Base-by-base conservation (phyloP, 139 green algal species). In the Coelastrella sp. region DNA sequence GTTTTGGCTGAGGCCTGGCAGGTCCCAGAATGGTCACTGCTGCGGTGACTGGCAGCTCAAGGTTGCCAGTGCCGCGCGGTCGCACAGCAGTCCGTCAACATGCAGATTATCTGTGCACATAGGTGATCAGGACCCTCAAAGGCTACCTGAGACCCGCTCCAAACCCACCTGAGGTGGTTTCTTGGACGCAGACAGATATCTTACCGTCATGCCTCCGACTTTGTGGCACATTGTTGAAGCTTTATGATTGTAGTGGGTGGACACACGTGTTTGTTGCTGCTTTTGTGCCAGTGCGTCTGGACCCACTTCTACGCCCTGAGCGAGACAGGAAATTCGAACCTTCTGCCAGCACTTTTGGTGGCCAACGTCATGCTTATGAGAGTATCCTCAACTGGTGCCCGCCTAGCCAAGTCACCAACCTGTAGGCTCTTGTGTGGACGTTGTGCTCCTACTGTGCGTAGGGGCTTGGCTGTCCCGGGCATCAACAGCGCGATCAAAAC, bases 381-480 rank as follows among this genome's bases (percentile, higher is more conserved):
- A 59, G 80, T 65, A 23, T 86, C 79, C 7, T 71, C 80, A 60
- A 86, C 80, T 11, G 80, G 80, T 86, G 80, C 59, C 58, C 59
- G 23, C 23, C 20, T 86, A 19, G 59, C 59, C 17, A 86, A 54
- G 58, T 71, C 64, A 23, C 80, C 80, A 23, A 57, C 20, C 80
- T 86, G 80, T 65, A 86, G 58, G 58, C 80, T 73, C 19, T 71
- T 86, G n/a, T 86, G 80, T 86, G 80, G 60, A 73, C 80, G 80
- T 59, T 86, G 80, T 71, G 68, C 68, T 76, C 64, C 80, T 86
- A 20, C 80, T 74, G 58, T 86, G 59, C 80, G 80, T 74, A 86
- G 80, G 22, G 8, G n/a, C 10, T 57, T 65, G 17, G 80, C 80
- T 59, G 59, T 47, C 4, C 23, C 80, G 57, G 80, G 80, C 59